Evolutionary conservation across 2,329 filamentous ascomycete genomes (phyloP), one percentile per base, ranked within the genome.

Genomic region (Phialocephala subalpina): DNA sequence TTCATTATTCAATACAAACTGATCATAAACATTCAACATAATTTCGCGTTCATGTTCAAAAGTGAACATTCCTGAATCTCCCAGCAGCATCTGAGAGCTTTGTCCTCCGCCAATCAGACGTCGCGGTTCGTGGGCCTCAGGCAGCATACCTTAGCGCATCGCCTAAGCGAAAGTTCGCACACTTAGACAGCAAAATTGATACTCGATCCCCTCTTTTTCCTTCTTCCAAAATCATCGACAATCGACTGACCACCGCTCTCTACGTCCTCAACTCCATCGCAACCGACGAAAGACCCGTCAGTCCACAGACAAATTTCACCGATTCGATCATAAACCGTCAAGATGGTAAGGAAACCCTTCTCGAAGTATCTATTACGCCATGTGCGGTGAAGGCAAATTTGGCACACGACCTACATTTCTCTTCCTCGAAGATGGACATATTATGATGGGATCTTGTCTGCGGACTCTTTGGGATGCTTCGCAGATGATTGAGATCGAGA

Each of bases 271-370:
- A 73, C 70, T 66, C 67, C 67, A 58, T 53, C 60, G 57, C 67
- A 69, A 67, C 67, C 67, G 73, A 77, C 74, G 71, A 74, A 77
- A 76, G 75, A 77, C 73, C 73, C 72, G 74, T 76, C 75, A 76
- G 74, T 76, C 72, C 70, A 56, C 68, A 60, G 66, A 70, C 70
- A 62, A 35, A 53, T 67, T 78, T 78, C 77, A 70, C 74, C 76
- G 72, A 76, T 61, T 73, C 72, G 67, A 71, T 77, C 76, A 79
- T 78, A 83, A 84, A 85, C 81, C 86, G 83, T 84, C 87, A 90
- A 89, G 80, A 91, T 91, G 88, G 88, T 91, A 86, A 88, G 87
- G 69, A 75, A 68, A n/a, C 66, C 68, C 64, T 58, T 52, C 49
- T 59, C 55, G 62, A 52, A 65, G 49, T 61, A 49, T 67, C 55